Evolutionary conservation across 2,329 filamentous ascomycete genomes (phyloP).

Genomic region (Penicillium sp.): DNA sequence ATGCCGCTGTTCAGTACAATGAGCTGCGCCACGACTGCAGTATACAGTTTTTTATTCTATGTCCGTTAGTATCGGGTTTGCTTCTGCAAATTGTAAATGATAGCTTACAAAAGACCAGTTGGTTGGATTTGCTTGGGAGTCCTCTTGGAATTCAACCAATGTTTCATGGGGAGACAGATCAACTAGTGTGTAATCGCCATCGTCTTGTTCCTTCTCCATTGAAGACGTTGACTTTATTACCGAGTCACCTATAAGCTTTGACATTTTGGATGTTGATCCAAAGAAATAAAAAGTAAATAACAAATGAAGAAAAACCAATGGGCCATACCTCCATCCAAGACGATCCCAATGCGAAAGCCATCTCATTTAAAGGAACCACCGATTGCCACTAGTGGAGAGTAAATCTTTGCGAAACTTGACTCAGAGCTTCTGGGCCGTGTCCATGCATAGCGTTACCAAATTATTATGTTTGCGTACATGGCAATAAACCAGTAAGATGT

Average conservation of each 20-base stretch:
- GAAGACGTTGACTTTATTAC: slow-evolving; percentile 1
- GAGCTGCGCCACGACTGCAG: slow-evolving; percentile 25
- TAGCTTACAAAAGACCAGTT: slow-evolving; percentile 31
- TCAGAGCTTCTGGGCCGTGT: slow-evolving; percentile 19
- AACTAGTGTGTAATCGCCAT: slow-evolving; percentile 21
- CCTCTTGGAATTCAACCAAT: slow-evolving; percentile 28
- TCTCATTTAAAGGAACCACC: slow-evolving; percentile 16
- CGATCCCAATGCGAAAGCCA: neutral
- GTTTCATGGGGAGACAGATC: slow-evolving; percentile 21
- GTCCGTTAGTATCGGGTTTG: neutral
- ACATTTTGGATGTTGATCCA: slow-evolving; percentile 6
- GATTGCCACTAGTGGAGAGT: slow-evolving; percentile 6
- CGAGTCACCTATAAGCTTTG: slow-evolving; percentile 4
- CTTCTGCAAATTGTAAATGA: neutral
- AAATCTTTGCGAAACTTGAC: slow-evolving; percentile 15
- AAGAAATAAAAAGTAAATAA: neutral
- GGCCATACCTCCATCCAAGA: slow-evolving; percentile 1
- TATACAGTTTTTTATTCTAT: slow-evolving; percentile 31
- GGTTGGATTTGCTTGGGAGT: slow-evolving; percentile 24
- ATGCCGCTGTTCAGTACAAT: slow-evolving; percentile 41
- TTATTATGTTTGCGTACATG: slow-evolving; percentile 14
- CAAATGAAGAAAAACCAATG: neutral
- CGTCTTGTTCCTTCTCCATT: neutral
- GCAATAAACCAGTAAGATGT: slow-evolving; percentile 17
- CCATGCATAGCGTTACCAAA: slow-evolving; percentile 15